Conservation (phyloP, 106 monocot genomes). For the Chionographis japonica region DNA sequence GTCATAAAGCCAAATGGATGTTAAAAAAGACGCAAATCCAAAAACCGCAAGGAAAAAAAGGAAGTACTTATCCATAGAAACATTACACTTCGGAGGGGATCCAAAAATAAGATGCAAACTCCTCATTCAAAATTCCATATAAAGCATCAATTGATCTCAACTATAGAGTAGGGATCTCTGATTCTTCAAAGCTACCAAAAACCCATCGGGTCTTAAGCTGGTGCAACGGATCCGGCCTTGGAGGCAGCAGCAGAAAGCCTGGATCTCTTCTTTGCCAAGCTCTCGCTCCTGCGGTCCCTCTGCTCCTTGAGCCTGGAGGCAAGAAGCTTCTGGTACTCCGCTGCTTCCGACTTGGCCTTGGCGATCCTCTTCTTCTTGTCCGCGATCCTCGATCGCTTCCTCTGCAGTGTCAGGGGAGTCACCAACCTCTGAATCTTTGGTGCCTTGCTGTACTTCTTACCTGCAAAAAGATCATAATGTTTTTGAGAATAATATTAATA, state of each 20-base stretch:
- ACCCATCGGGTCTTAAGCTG: no score
- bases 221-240: slow-evolving; percentile 18
- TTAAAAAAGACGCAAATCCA: no score
- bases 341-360: slow-evolving; percentile 64
- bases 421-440: slow-evolving; percentile 55
- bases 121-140: no score
- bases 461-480: slow-evolving; percentile 16
- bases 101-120: no score
- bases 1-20: no score
- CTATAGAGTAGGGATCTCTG: no score
- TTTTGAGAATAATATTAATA: no score
- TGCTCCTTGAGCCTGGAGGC: slow-evolving; percentile 68
- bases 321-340: slow-evolving; percentile 79
- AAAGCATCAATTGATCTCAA: no score
- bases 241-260: slow-evolving; percentile 37
- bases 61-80: no score
- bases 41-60: no score
- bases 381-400: slow-evolving; percentile 41
- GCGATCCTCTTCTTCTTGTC: slow-evolving; percentile 64
- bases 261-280: slow-evolving; percentile 70
- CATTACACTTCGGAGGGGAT: no score
- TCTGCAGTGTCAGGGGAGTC: slow-evolving; percentile 32
- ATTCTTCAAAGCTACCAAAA: no score
- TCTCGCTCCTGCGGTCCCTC: slow-evolving; percentile 63
- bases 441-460: slow-evolving; percentile 66